Conservation (phyloP, 2,329 filamentous ascomycete genomes). For the Aspergillus arachidicola region DNA sequence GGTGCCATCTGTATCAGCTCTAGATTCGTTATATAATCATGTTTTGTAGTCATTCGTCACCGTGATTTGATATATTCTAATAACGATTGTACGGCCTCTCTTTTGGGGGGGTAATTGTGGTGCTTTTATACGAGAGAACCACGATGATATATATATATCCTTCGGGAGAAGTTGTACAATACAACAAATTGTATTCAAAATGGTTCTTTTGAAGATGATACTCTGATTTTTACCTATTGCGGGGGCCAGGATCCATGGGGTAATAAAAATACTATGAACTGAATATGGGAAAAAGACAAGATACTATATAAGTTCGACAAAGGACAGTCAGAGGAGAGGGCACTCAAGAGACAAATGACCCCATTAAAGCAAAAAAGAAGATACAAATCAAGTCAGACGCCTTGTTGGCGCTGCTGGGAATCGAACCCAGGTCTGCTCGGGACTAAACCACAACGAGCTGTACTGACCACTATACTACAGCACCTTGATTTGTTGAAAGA, state of each 20-base stretch:
- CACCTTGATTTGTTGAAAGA: constrained; percentile 22
- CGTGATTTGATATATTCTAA: neutral
- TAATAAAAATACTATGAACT: neutral
- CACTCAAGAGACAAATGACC: no score
- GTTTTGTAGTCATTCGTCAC: rapidly evolving
- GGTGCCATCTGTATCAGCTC: no score
- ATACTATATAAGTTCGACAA: no score
- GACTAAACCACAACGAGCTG: constrained; percentile 24
- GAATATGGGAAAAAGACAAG: no score
- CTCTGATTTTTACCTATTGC: neutral
- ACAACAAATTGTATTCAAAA: no score
- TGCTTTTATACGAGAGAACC: no score
- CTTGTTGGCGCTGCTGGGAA: constrained; percentile 27
- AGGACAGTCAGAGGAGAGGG: no score
- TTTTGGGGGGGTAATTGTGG: no score
- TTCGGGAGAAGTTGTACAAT: no score
- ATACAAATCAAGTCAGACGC: constrained; percentile 19
- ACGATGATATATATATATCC: no score
- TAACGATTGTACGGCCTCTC: neutral
- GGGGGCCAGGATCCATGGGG: rapidly evolving
- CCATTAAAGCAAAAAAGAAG: neutral
- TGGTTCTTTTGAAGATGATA: no score
- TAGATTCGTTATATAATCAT: no score
- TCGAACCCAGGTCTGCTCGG: constrained; percentile 29
- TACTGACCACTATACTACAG: constrained; percentile 30